Conservation (phyloP, 2,329 filamentous ascomycete species). For the Metarhizium rileyi region DNA sequence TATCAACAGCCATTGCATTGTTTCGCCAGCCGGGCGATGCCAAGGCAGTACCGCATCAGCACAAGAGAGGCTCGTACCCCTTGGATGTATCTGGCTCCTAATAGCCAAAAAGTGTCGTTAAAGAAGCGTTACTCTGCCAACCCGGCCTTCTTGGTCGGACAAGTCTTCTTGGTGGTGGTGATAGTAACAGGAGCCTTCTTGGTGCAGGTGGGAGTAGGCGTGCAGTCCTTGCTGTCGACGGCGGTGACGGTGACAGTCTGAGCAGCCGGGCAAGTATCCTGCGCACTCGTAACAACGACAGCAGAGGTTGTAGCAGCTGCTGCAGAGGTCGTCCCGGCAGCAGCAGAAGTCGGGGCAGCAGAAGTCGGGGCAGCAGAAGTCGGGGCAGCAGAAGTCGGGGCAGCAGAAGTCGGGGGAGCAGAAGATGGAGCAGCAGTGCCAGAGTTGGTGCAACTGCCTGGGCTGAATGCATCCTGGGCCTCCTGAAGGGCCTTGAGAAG, state of each 20-base stretch:
- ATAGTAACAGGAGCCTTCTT: conserved; percentile 1
- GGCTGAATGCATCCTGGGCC: not conserved
- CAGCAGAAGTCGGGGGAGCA: not conserved
- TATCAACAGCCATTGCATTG: not conserved
- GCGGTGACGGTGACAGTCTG: conserved; percentile 1
- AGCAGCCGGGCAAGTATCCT: conserved; percentile 2
- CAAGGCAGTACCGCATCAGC: not conserved
- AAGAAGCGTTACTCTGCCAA: not conserved
- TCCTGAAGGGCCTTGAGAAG: not conserved
- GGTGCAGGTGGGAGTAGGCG: not conserved
- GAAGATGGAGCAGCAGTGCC: not conserved
- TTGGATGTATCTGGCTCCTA: no score
- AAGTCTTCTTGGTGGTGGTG: conserved; percentile 2
- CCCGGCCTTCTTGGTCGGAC: not conserved
- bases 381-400: not conserved
- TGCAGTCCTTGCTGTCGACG: not conserved
- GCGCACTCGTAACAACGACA: not conserved
- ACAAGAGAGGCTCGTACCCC: no score
- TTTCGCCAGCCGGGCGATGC: not conserved
- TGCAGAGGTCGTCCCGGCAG: not conserved
- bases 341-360: not conserved
- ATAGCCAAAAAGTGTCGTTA: not conserved
- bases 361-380: not conserved
- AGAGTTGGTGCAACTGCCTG: not conserved
- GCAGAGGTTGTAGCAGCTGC: not conserved